A percentile compares a stretch with the other conserved stretches of the same genome.
Conservation (phyloP, 345 rosid genomes). For the Zanthoxylum bungeanum region DNA sequence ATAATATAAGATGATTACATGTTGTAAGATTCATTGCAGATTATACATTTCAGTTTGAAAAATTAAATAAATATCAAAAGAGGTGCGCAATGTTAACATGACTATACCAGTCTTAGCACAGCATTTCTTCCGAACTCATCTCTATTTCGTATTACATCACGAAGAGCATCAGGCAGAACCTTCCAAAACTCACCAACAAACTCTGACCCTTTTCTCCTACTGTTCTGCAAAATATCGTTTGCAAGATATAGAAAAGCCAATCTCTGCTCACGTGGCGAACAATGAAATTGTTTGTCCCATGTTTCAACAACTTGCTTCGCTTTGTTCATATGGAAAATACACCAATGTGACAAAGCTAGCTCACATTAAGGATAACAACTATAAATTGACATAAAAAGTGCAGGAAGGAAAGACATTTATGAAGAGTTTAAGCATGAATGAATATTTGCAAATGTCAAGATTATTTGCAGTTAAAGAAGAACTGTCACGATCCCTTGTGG, state of each 20-base stretch:
- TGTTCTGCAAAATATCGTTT: slow-evolving; percentile 95
- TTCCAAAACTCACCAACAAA: slow-evolving; percentile 99
- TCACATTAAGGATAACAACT: slow-evolving; percentile 42
- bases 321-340: slow-evolving; percentile 97
- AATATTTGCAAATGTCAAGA: not conserved
- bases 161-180: slow-evolving; percentile 96
- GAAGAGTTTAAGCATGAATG: not conserved
- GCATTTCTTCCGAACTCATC: slow-evolving; percentile 76
- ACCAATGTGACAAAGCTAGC: slow-evolving; percentile 95
- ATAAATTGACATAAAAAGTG: not conserved
- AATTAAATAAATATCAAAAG: not conserved
- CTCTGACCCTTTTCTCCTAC: slow-evolving; percentile 92
- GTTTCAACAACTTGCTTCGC: slow-evolving; percentile 96
- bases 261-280: slow-evolving; percentile 80
- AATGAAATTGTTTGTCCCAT: slow-evolving; percentile 87
- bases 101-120: slow-evolving; percentile 81
- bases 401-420: not conserved
- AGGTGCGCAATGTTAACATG: not conserved
- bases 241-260: slow-evolving; percentile 95
- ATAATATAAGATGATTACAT: not conserved
- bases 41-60: not conserved
- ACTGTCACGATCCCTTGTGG: not conserved
- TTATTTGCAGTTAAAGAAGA: not conserved
- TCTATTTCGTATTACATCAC: slow-evolving; percentile 68
- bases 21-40: not conserved